phyloP scores from a whole-genome alignment of 306 rosid species.

The Neltuma alba region DNA sequence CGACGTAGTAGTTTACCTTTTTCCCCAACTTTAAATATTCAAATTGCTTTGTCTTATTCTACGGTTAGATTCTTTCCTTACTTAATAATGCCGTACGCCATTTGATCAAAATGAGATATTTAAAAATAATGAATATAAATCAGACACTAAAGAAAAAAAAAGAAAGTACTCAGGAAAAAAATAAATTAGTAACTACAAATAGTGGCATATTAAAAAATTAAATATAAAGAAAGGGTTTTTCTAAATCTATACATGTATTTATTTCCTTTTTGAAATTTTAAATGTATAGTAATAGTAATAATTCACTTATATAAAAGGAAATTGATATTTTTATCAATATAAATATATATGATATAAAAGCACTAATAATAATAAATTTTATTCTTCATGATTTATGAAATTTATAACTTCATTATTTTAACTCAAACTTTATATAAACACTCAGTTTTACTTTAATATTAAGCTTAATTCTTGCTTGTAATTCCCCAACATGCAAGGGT shows the following conservation, averaged over 20 bases:
- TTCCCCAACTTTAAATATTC: not conserved
- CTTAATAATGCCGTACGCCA: not conserved
- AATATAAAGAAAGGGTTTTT: not conserved
- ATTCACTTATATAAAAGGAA: not conserved
- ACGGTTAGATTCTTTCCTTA: not conserved
- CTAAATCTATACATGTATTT: too few species aligned
- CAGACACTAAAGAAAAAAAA: not conserved
- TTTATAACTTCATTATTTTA: not conserved
- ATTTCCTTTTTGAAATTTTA: too few species aligned
- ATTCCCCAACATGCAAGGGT: not conserved
- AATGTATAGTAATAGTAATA: not conserved
- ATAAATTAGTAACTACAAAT: too few species aligned
- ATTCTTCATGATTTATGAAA: not conserved
- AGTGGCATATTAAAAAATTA: not conserved
- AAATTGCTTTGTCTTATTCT: not conserved
- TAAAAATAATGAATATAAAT: not conserved
- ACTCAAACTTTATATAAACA: not conserved
- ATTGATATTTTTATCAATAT: not conserved
- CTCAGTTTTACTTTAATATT: too few species aligned
- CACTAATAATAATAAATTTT: not conserved
- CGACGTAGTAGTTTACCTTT: not conserved
- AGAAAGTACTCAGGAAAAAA: not conserved
- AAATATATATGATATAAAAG: too few species aligned
- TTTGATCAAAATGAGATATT: not conserved
- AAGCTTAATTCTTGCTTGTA: too few species aligned